Percentiles rank a stretch among this genome's conserved stretches.
Evolutionary conservation across 23 red algal species (phyloP).

Genomic region (Gracilariopsis chorda): DNA sequence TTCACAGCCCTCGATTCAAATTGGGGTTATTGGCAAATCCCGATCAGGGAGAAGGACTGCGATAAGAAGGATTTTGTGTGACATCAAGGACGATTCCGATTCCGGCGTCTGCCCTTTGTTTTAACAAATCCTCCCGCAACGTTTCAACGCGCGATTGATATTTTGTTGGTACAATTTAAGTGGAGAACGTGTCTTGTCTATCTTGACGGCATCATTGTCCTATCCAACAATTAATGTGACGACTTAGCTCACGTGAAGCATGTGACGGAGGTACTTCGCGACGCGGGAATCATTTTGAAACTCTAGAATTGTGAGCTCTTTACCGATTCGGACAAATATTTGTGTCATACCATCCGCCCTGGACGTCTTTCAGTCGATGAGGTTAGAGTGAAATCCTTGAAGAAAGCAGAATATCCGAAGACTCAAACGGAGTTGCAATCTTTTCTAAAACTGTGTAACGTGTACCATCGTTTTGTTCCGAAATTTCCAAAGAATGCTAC

Average conservation of each 20-base stretch:
- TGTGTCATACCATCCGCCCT: no score
- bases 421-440: no score
- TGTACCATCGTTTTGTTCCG: no score
- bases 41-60: background rate
- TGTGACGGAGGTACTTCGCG: background rate
- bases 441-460: no score
- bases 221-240: background rate
- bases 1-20: slow-evolving; percentile 14
- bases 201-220: slow-evolving; percentile 19
- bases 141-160: background rate
- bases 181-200: background rate
- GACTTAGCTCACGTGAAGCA: background rate
- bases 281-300: background rate
- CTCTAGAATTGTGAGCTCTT: background rate
- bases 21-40: slow-evolving; percentile 20
- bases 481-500: no score
- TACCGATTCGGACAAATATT: background rate
- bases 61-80: background rate
- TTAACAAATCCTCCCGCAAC: slow-evolving; percentile 10
- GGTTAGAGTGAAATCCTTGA: no score
- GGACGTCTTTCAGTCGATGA: no score
- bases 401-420: no score
- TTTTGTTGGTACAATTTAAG: background rate
- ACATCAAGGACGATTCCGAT: background rate
- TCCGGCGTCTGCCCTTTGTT: background rate